phyloP scores from a whole-genome alignment of 257 asterid species.

The Apocynum venetum region DNA sequence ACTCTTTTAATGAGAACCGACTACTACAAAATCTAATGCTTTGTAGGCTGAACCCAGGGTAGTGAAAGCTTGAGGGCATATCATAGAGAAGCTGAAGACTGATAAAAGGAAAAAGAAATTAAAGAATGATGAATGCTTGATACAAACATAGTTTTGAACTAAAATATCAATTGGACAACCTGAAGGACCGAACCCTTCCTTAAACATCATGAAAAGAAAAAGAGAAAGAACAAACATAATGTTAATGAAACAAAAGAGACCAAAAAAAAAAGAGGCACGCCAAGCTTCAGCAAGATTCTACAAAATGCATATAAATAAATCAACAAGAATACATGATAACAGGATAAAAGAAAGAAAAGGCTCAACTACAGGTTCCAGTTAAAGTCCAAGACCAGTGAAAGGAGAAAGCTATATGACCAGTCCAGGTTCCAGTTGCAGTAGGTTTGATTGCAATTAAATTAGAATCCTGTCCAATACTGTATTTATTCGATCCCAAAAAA shows the following conservation, averaged over 20 bases:
- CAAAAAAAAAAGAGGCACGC: no score
- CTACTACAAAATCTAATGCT: no score
- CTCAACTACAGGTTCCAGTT: not conserved
- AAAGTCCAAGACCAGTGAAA: not conserved
- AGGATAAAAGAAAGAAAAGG: not conserved
- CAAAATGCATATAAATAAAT: not conserved
- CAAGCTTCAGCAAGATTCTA: no score
- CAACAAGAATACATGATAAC: not conserved
- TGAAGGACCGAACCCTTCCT: not conserved
- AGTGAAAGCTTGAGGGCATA: no score
- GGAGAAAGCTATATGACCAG: not conserved
- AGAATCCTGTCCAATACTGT: not conserved
- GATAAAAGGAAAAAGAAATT: no score
- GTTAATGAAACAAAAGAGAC: not conserved
- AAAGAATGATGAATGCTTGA: no score
- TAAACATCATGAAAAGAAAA: not conserved
- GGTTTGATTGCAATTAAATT: not conserved
- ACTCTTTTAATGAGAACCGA: no score
- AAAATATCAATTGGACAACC: not conserved
- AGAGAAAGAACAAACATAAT: not conserved
- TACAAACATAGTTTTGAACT: not conserved
- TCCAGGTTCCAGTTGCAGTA: not conserved
- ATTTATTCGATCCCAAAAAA: not conserved
- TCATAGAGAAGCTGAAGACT: no score
- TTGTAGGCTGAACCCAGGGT: no score